Percentiles rank a stretch among this genome's conserved stretches.
Conservation (phyloP, 371 early-diverging fungal species). For the Mycotypha africana region DNA sequence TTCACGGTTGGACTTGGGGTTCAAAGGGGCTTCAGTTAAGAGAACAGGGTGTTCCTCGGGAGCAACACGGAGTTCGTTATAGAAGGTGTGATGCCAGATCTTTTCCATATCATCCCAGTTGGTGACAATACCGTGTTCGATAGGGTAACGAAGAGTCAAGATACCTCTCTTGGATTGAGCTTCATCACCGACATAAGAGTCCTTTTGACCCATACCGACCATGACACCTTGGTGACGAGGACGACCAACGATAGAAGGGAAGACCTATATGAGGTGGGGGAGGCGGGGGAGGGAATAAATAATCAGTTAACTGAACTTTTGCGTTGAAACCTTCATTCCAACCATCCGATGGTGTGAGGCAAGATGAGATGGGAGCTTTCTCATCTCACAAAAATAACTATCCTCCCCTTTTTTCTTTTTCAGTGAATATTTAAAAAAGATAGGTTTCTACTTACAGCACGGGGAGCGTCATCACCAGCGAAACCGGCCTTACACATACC, state of each 20-base stretch:
- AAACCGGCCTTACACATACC: slow-evolving; percentile 99
- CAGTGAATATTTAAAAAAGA: background rate
- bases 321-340: too few species aligned
- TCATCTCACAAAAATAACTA: too few species aligned
- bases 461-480: slow-evolving; percentile 99
- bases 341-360: too few species aligned
- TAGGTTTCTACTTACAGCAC: slow-evolving; percentile 97
- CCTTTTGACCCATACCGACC: slow-evolving; percentile 99
- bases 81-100: slow-evolving; percentile 99
- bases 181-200: slow-evolving; percentile 99
- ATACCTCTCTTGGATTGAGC: slow-evolving; percentile 99
- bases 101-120: slow-evolving; percentile 99
- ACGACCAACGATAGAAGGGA: slow-evolving; percentile 99
- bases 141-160: slow-evolving; percentile 98
- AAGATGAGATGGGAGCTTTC: background rate
- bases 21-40: slow-evolving; percentile 99
- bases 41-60: slow-evolving; percentile 98
- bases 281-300: background rate
- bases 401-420: background rate
- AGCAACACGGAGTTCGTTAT: slow-evolving; percentile 75
- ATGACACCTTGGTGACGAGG: slow-evolving; percentile 99
- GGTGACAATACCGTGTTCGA: slow-evolving; percentile 99
- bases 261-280: slow-evolving; percentile 58
- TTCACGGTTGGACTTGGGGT: slow-evolving; percentile 99
- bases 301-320: background rate